A percentile compares a stretch with the other conserved stretches of the same genome.
Evolutionary conservation across 1,284 basidiomycete species (phyloP).

Genomic region (Trametes hirsuta): DNA sequence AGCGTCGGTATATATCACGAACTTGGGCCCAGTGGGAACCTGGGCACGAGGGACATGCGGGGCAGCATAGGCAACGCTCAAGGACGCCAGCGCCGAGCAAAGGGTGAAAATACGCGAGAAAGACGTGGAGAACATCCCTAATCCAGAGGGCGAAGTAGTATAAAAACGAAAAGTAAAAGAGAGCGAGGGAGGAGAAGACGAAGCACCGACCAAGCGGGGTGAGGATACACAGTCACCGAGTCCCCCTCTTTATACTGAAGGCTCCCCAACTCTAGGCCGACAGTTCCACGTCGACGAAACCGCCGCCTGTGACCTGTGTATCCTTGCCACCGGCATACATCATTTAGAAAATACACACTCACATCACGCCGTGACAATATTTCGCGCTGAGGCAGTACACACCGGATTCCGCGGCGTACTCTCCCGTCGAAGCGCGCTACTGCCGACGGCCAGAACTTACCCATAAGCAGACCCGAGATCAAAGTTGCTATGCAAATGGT

Average conservation of each 20-base stretch:
- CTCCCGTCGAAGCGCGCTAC: too few species aligned
- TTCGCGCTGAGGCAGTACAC: too few species aligned
- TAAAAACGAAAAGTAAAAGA: not conserved
- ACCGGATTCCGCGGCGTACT: too few species aligned
- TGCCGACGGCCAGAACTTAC: too few species aligned
- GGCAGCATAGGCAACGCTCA: slow-evolving; percentile 1
- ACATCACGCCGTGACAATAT: too few species aligned
- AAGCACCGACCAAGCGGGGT: slow-evolving; percentile 5
- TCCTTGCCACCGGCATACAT: too few species aligned
- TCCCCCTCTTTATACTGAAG: not conserved
- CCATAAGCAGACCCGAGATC: too few species aligned
- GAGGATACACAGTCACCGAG: not conserved
- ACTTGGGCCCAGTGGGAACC: not conserved
- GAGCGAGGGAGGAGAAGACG: slow-evolving; percentile 2
- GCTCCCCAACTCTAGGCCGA: too few species aligned
- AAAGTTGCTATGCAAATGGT: too few species aligned
- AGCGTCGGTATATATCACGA: slow-evolving; percentile 5
- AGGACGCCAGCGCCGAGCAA: slow-evolving; percentile 11
- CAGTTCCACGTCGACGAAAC: too few species aligned
- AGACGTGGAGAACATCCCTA: slow-evolving; percentile 13
- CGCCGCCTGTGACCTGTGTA: too few species aligned
- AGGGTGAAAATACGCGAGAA: slow-evolving; percentile 9
- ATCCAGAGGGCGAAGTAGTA: slow-evolving; percentile 9
- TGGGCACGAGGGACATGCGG: not conserved
- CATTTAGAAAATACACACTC: too few species aligned